These are phyloP conservation scores for Penicillium robsamsonii DNA, from an alignment of 495 filamentous ascomycete species.

Conservation along the genomic window DNA sequence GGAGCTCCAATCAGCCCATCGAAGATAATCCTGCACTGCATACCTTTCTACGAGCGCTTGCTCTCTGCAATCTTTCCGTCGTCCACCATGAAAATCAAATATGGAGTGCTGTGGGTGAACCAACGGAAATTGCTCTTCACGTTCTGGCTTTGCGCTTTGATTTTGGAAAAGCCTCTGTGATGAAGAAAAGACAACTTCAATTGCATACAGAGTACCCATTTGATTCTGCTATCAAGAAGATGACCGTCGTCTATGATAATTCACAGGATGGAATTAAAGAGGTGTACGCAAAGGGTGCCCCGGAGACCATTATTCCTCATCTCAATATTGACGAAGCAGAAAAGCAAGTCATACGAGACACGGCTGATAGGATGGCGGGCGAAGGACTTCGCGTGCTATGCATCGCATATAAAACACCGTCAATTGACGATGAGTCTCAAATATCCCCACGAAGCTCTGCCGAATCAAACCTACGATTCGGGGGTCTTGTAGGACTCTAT, in stretches of 20 bases:
- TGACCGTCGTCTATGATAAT: slow-evolving; percentile 69
- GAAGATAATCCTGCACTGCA: slow-evolving; percentile 47
- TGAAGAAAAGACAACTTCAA: slow-evolving; percentile 55
- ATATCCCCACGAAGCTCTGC: slow-evolving; percentile 40
- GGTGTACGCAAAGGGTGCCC: slow-evolving; percentile 68
- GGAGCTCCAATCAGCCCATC: slow-evolving; percentile 24
- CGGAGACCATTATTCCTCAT: slow-evolving; percentile 57
- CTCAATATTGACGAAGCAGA: slow-evolving; percentile 53
- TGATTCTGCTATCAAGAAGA: slow-evolving; percentile 77
- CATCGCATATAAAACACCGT: slow-evolving; percentile 54
- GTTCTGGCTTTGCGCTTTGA: slow-evolving; percentile 74
- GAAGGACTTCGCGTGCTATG: slow-evolving; percentile 80
- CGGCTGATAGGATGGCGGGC: slow-evolving; percentile 62
- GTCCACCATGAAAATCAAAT: slow-evolving; percentile 51
- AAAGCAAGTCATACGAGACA: slow-evolving; percentile 54
- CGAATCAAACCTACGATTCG: slow-evolving; percentile 55
- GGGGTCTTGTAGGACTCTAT: slow-evolving; percentile 62
- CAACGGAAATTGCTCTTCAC: slow-evolving; percentile 80
- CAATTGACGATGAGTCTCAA: slow-evolving; percentile 23
- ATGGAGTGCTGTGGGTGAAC: slow-evolving; percentile 78
- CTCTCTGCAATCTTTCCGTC: slow-evolving; percentile 75
- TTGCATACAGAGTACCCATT: slow-evolving; percentile 77
- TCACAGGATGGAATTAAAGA: slow-evolving; percentile 36
- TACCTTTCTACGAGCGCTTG: slow-evolving; percentile 64
- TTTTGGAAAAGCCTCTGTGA: slow-evolving; percentile 53